A percentile compares a stretch with the other conserved stretches of the same genome.
These are phyloP conservation scores for Nitzschia putrida DNA, from an alignment of 108 stramenopile species.

Conservation along the genomic window DNA sequence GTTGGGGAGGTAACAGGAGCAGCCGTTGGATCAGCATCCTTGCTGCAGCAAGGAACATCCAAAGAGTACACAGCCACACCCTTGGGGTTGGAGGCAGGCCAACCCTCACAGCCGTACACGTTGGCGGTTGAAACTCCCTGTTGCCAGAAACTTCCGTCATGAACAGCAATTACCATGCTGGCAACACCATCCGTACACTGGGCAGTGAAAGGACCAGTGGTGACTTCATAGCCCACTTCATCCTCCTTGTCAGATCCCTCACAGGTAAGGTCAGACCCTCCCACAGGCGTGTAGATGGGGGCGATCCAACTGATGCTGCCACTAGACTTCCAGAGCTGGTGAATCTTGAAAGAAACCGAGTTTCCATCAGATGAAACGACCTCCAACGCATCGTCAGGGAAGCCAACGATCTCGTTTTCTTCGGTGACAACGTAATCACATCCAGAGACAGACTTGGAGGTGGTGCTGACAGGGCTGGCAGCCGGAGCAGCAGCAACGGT, in stretches of 20 bases:
- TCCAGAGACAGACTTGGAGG: neutral
- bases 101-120: too few species aligned
- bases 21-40: neutral
- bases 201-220: neutral
- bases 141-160: neutral
- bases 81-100: too few species aligned
- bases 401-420: too few species aligned
- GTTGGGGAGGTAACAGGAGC: neutral
- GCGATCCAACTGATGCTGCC: neutral
- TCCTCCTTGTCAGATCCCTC: neutral
- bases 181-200: neutral
- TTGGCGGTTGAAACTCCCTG: too few species aligned
- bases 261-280: neutral
- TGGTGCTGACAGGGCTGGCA: neutral
- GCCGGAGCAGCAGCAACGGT: too few species aligned
- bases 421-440: too few species aligned
- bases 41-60: too few species aligned
- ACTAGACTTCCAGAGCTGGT: neutral
- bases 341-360: neutral
- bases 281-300: neutral
- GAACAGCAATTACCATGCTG: neutral
- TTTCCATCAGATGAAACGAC: too few species aligned
- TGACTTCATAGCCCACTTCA: neutral
- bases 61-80: too few species aligned
- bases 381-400: too few species aligned